Conservation (phyloP, 2,329 filamentous ascomycete species). For the Lecanicillium sp. region DNA sequence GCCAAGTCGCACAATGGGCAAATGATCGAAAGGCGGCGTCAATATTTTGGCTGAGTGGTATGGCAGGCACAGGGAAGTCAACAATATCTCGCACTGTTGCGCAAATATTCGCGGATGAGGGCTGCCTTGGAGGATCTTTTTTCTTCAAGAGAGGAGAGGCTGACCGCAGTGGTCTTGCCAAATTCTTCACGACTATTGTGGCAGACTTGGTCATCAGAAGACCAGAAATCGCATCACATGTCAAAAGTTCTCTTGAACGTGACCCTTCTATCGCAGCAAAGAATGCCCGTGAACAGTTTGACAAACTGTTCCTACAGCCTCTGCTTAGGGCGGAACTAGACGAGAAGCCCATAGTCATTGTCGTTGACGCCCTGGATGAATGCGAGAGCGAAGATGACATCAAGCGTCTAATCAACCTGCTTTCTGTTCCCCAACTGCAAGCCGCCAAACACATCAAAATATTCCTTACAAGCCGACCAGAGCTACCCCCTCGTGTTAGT, state of each 20-base stretch:
- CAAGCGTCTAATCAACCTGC: slow-evolving; percentile 17
- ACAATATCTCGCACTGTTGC: slow-evolving; percentile 25
- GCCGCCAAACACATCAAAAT: slow-evolving; percentile 16
- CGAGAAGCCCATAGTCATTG: not conserved
- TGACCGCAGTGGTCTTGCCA: slow-evolving; percentile 24
- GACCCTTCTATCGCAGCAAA: not conserved
- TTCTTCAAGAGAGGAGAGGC: slow-evolving; percentile 23
- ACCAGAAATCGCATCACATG: slow-evolving; percentile 10
- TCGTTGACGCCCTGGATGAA: slow-evolving; percentile 7
- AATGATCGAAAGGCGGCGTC: slow-evolving; percentile 6
- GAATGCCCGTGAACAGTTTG: not conserved
- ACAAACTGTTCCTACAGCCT: not conserved
- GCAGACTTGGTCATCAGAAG: slow-evolving; percentile 19
- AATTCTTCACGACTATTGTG: slow-evolving; percentile 30
- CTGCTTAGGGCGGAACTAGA: slow-evolving; percentile 8
- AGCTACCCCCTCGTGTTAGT: slow-evolving; percentile 27
- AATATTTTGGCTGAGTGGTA: slow-evolving; percentile 26
- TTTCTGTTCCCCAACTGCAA: too few species aligned
- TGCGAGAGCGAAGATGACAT: slow-evolving; percentile 1
- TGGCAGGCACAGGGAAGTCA: slow-evolving; percentile 27
- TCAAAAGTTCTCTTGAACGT: not conserved
- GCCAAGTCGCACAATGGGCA: slow-evolving; percentile 18
- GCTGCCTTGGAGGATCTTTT: slow-evolving; percentile 14
- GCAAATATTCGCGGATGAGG: not conserved
- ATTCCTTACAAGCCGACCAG: slow-evolving; percentile 35